These are phyloP conservation scores for Penicillium psychrofluorescens DNA, from an alignment of 495 filamentous ascomycete genomes.

Conservation along the genomic window DNA sequence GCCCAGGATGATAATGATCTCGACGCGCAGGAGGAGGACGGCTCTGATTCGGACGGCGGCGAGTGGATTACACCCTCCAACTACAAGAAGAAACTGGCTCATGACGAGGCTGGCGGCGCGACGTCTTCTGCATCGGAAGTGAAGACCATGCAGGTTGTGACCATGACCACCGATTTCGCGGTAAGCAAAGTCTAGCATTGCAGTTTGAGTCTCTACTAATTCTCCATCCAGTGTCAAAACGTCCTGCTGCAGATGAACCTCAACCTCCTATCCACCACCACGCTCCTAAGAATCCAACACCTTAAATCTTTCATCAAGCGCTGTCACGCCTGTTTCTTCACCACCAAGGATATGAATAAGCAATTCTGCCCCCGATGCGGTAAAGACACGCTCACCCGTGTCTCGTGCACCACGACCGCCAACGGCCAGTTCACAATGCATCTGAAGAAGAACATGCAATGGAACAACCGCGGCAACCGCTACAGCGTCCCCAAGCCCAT, in stretches of 20 bases:
- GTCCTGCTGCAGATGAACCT: slow-evolving; percentile 91
- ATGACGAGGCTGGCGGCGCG: slow-evolving; percentile 45
- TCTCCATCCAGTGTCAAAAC: slow-evolving; percentile 58
- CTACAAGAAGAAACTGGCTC: slow-evolving; percentile 72
- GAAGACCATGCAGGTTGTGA: slow-evolving; percentile 68
- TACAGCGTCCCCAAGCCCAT: slow-evolving; percentile 88
- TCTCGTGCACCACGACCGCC: slow-evolving; percentile 73
- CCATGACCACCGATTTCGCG: slow-evolving; percentile 90
- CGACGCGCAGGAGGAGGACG: slow-evolving; percentile 35
- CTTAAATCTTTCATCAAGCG: slow-evolving; percentile 83
- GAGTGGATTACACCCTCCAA: slow-evolving; percentile 97
- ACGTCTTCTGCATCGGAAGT: slow-evolving; percentile 42
- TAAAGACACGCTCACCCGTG: slow-evolving; percentile 76
- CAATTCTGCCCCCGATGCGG: slow-evolving; percentile 94
- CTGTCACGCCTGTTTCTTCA: slow-evolving; percentile 89
- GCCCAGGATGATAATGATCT: no score
- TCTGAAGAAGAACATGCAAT: slow-evolving; percentile 92
- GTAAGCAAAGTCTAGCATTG: slow-evolving; percentile 37
- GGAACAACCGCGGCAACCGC: slow-evolving; percentile 83
- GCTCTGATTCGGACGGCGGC: slow-evolving; percentile 56
- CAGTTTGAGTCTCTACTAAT: slow-evolving; percentile 3
- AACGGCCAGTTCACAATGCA: slow-evolving; percentile 80
- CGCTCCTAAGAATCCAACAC: slow-evolving; percentile 65
- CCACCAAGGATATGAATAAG: slow-evolving; percentile 76
- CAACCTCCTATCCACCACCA: slow-evolving; percentile 70